Evolutionary conservation across 2,329 filamentous ascomycete genomes (phyloP).

Genomic region (Botrytis medusae): DNA sequence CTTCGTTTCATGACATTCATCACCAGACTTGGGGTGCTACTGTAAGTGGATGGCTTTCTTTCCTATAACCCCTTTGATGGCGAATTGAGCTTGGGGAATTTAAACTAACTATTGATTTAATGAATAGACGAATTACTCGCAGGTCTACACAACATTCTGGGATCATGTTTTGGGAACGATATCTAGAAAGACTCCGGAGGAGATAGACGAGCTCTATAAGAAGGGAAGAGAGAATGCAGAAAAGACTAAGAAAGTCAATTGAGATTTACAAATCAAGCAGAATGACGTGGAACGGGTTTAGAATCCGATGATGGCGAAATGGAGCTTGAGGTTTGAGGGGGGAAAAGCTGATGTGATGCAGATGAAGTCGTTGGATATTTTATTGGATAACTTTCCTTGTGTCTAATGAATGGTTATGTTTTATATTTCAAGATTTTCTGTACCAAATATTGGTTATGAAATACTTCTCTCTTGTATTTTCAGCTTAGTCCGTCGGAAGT

Average conservation of each 20-base stretch:
- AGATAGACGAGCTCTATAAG: conserved; percentile 9
- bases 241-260: conserved; percentile 3
- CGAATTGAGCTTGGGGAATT: background rate
- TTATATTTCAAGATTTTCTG: background rate
- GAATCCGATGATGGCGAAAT: background rate
- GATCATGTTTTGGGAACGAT: conserved; percentile 7
- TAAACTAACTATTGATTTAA: background rate
- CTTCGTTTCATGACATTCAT: conserved; percentile 20
- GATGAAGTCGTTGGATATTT: background rate
- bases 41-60: background rate
- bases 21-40: conserved; percentile 21
- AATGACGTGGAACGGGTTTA: background rate
- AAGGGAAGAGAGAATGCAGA: background rate
- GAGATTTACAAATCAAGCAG: background rate
- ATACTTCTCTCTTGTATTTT: background rate
- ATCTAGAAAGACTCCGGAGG: background rate
- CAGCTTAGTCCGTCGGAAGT: background rate
- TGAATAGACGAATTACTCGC: conserved; percentile 9
- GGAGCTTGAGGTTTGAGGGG: background rate
- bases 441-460: background rate
- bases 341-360: background rate
- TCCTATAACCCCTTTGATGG: too few relatives aligned
- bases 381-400: background rate
- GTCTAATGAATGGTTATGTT: background rate
- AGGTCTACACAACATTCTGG: conserved; percentile 16